Conservation (phyloP, 192 early-diverging fungal genomes). For the Irineochytrium annulatum region DNA sequence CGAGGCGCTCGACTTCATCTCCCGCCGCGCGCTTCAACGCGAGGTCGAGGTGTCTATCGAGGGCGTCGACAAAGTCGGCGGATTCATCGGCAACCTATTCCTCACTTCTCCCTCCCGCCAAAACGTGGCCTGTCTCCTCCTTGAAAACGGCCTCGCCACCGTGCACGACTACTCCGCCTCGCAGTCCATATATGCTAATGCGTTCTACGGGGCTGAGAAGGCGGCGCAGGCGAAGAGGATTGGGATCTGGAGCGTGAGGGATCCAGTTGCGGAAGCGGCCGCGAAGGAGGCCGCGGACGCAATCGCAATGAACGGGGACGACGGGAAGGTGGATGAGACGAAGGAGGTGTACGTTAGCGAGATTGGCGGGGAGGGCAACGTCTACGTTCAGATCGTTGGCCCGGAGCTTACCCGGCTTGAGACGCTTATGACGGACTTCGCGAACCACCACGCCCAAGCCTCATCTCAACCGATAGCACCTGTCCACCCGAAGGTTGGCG, state of each 20-base stretch:
- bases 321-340: slow-evolving; percentile 24
- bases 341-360: slow-evolving; percentile 47
- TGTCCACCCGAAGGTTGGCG: slow-evolving; percentile 59
- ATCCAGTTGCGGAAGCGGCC: slow-evolving; percentile 42
- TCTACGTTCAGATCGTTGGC: slow-evolving; percentile 71
- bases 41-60: slow-evolving; percentile 91
- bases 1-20: slow-evolving; percentile 73
- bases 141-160: slow-evolving; percentile 77
- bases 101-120: slow-evolving; percentile 16
- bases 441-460: slow-evolving; percentile 50
- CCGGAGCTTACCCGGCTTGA: slow-evolving; percentile 61
- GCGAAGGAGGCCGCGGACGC: slow-evolving; percentile 40
- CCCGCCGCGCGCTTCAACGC: slow-evolving; percentile 71
- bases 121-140: slow-evolving; percentile 71
- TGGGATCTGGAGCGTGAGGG: slow-evolving; percentile 70
- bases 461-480: slow-evolving; percentile 26
- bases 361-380: slow-evolving; percentile 40
- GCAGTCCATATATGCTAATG: slow-evolving; percentile 64
- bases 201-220: slow-evolving; percentile 76
- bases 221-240: slow-evolving; percentile 61
- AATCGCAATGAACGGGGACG: slow-evolving; percentile 18
- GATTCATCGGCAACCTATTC: slow-evolving; percentile 87
- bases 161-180: slow-evolving; percentile 84
- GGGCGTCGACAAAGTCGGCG: slow-evolving; percentile 83
- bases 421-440: slow-evolving; percentile 78